Evolutionary conservation across 768 basidiomycete species (phyloP), one percentile per base, ranked within the genome.

Genomic region (Hemileccinum rubropunctum): DNA sequence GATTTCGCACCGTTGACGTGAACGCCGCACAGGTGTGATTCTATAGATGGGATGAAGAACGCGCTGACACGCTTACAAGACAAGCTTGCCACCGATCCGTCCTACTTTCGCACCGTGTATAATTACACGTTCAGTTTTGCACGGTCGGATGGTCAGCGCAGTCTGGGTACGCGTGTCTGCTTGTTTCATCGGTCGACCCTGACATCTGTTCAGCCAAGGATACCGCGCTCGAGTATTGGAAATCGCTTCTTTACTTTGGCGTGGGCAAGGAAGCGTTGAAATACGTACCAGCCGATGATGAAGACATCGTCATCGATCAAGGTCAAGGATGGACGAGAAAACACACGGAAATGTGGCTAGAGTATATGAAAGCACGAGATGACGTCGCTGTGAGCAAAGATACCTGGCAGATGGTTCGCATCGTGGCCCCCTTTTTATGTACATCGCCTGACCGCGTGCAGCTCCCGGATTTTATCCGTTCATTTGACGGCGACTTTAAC

Each of bases 351-450:
- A 81, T 79, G 79, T 95, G 92, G 92, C 81, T 86, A 59, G 82
- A 85, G n/a, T 95, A 82, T 64, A 66, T 94, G 64, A 53, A 43
- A 8, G 71, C 78, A 62, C 84, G 79, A 56, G 83, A 82, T 1
- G 74, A 74, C 18, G 87, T 86, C 62, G 91, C 89, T 5, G 78
- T 95, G 28, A 92, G 88, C 71, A 90, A 88, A 70, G 91, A 92
- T 70, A 89, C 88, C 15, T 93, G 91, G 91, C 68, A 76, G 45
- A 92, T 93, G 90, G 91, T 88, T 42, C 37, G 83, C 52, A 18
- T 17, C 10, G 33, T 30, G 70, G 23, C 41, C 33, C 26, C 45
- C 45, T 32, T 42, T 23, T 34, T 28, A 27, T 41, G 14, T 40
- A 43, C 14, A 8, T 17, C 23, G 23, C 23, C 23, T 23, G 3